phyloP scores from a whole-genome alignment of 805 yeast genomes.

The Saccharomycopsis sp. region DNA sequence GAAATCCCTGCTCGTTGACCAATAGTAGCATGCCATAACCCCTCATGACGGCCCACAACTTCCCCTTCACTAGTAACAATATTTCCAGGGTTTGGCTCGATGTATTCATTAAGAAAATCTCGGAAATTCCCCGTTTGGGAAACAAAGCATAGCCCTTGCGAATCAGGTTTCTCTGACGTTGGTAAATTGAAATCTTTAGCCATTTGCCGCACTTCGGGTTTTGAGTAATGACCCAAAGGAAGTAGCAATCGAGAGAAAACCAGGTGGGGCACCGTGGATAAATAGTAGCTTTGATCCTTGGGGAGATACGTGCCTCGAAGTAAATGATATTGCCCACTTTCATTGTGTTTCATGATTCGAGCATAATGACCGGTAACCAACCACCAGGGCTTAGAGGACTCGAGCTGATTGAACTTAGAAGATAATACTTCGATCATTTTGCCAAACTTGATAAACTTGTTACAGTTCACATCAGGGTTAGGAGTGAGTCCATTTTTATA shows the following conservation, averaged over 20 bases:
- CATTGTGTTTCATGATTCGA: conserved; percentile 36
- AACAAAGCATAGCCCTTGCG: conserved; percentile 93
- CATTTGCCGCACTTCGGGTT: conserved; percentile 64
- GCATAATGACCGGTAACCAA: conserved; percentile 86
- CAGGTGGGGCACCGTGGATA: conserved; percentile 53
- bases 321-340: conserved; percentile 36
- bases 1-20: conserved; percentile 79
- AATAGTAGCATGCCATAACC: conserved; percentile 91
- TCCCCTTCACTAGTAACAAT: conserved; percentile 69
- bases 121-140: conserved; percentile 56
- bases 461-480: conserved; percentile 90
- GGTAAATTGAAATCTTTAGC: conserved; percentile 51
- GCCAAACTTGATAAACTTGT: conserved; percentile 83
- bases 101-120: conserved; percentile 66
- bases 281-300: conserved; percentile 90
- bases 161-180: conserved; percentile 78
- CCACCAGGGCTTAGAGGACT: conserved; percentile 50
- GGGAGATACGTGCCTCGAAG: conserved; percentile 48
- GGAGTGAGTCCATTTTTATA: conserved; percentile 79
- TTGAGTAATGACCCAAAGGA: conserved; percentile 75
- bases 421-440: conserved; percentile 51
- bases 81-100: conserved; percentile 68
- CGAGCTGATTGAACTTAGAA: conserved; percentile 25
- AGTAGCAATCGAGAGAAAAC: conserved; percentile 48
- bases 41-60: conserved; percentile 76